phyloP scores from a whole-genome alignment of 768 basidiomycete species.

The Boletus vermiculosoides region DNA sequence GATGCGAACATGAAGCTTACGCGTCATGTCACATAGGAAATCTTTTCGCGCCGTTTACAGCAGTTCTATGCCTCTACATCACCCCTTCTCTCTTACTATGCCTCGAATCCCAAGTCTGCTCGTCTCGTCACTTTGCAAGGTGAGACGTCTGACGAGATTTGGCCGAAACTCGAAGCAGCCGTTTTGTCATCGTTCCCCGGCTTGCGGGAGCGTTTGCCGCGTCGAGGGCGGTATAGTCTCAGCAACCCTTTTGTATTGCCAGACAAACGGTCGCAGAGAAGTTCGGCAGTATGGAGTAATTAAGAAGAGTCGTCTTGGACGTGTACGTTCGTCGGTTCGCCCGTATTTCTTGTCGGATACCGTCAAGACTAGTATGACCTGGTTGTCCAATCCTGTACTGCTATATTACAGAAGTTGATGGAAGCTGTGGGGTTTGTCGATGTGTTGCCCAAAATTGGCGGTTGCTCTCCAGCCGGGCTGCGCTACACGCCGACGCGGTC shows the following conservation, averaged over 20 bases:
- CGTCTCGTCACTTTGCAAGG: slow-evolving; percentile 62
- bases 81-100: slow-evolving; percentile 76
- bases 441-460: neutral
- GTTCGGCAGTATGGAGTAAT: slow-evolving; percentile 16
- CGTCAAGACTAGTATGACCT: slow-evolving; percentile 3
- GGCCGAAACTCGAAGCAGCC: slow-evolving; percentile 73
- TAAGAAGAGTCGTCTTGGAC: slow-evolving; percentile 4
- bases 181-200: slow-evolving; percentile 58
- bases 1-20: slow-evolving; percentile 5
- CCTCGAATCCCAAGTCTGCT: slow-evolving; percentile 39
- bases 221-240: slow-evolving; percentile 49
- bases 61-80: slow-evolving; percentile 80
- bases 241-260: slow-evolving; percentile 49
- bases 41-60: slow-evolving; percentile 71
- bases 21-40: slow-evolving; percentile 49
- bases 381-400: slow-evolving; percentile 11
- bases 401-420: neutral
- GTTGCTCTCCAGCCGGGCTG: neutral
- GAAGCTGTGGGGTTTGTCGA: neutral
- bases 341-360: slow-evolving; percentile 4
- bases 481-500: neutral
- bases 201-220: slow-evolving; percentile 51
- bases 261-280: slow-evolving; percentile 11
- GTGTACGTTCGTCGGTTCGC: neutral
- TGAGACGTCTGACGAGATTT: slow-evolving; percentile 83